Evolutionary conservation across 2,329 filamentous ascomycete genomes (phyloP).

Genomic region (Dothiorella sarmentorum): DNA sequence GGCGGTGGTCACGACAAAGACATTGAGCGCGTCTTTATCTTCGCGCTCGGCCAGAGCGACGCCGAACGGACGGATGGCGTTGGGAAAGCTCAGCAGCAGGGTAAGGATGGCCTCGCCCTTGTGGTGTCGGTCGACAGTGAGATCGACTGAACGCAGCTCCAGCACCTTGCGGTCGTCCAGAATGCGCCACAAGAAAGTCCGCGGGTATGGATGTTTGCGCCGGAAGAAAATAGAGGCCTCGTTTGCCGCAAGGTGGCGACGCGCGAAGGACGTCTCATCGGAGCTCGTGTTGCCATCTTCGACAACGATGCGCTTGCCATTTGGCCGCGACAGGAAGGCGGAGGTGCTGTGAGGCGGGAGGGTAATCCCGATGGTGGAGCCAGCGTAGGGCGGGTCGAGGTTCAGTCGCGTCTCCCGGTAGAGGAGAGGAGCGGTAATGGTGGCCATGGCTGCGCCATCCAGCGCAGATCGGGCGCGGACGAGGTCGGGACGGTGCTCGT

Average conservation of each 20-base stretch:
- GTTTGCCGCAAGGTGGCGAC: conserved; percentile 65
- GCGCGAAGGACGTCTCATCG: conserved; percentile 71
- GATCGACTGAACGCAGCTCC: conserved; percentile 78
- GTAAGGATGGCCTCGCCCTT: conserved; percentile 67
- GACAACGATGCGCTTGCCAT: conserved; percentile 33
- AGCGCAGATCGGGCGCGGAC: conserved; percentile 15
- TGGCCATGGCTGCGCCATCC: conserved; percentile 68
- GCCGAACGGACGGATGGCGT: conserved; percentile 70
- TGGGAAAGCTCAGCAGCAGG: conserved; percentile 73
- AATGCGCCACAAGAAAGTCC: conserved; percentile 87
- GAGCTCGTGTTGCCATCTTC: conserved; percentile 44
- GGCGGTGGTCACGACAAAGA: conserved; percentile 76
- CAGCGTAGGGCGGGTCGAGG: conserved; percentile 68
- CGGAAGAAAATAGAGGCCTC: conserved; percentile 84
- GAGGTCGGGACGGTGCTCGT: not conserved
- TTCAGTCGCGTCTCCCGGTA: conserved; percentile 87
- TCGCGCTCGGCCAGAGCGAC: conserved; percentile 77
- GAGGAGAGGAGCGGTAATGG: conserved; percentile 60
- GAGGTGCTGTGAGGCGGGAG: conserved; percentile 34
- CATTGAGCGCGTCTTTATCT: conserved; percentile 71
- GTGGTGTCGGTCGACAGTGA: conserved; percentile 61
- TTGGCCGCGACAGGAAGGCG: conserved; percentile 32
- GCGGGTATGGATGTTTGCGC: conserved; percentile 68
- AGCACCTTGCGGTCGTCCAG: conserved; percentile 75
- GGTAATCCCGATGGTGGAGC: conserved; percentile 65